A percentile compares a stretch with the other conserved stretches of the same genome.
phyloP scores from a whole-genome alignment of 495 filamentous ascomycete genomes.

The Hypoxylon subgilvum region DNA sequence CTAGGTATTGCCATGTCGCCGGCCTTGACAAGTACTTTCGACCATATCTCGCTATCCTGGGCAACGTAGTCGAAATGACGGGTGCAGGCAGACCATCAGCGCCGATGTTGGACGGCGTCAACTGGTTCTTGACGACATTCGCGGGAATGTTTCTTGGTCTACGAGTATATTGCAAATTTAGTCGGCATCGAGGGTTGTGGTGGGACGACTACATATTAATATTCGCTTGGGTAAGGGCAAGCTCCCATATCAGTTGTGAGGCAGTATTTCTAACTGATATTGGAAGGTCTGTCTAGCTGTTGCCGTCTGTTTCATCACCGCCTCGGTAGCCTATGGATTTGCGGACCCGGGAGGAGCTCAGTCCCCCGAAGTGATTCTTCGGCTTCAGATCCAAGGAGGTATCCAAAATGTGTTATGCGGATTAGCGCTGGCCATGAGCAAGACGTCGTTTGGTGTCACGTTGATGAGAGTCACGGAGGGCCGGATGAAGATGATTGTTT shows the following conservation, averaged over 20 bases:
- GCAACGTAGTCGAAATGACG: constrained; percentile 9
- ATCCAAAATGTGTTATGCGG: constrained; percentile 36
- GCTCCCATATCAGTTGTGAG: background rate
- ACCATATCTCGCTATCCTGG: background rate
- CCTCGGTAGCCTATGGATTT: constrained; percentile 28
- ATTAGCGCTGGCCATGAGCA: constrained; percentile 37
- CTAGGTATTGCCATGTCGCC: constrained; percentile 9
- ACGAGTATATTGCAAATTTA: constrained; percentile 42
- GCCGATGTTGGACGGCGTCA: constrained; percentile 49
- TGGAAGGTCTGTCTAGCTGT: constrained; percentile 18
- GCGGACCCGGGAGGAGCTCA: constrained; percentile 20
- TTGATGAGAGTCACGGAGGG: constrained; percentile 44
- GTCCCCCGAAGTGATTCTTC: constrained; percentile 2
- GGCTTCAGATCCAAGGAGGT: constrained; percentile 34
- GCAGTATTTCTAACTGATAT: constrained; percentile 1
- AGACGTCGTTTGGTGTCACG: constrained; percentile 47
- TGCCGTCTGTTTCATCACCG: constrained; percentile 29
- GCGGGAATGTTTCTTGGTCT: constrained; percentile 42
- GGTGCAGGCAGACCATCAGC: constrained; percentile 17
- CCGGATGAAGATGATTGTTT: constrained; percentile 37
- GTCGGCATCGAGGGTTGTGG: constrained; percentile 38
- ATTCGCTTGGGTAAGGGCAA: constrained; percentile 44
- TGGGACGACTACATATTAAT: constrained; percentile 49
- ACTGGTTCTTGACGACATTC: constrained; percentile 43
- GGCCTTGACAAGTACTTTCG: constrained; percentile 2